Evolutionary conservation across 805 yeast species (phyloP).

Genomic region (Blastobotrys terrestris): DNA sequence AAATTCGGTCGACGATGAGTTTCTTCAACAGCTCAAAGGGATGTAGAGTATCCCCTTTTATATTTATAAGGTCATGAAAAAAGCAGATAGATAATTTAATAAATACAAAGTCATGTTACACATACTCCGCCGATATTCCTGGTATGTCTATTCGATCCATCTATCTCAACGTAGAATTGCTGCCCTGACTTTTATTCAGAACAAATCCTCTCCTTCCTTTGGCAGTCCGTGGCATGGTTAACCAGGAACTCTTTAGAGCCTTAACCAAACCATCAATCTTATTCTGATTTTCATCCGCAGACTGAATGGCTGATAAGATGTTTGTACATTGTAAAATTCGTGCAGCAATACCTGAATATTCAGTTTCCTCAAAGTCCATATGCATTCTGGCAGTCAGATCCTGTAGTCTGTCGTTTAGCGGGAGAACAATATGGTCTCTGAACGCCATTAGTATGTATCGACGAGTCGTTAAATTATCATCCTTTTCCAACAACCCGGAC

Average conservation of each 20-base stretch:
- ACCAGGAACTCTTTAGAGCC: conserved; percentile 24
- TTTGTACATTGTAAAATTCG: conserved; percentile 58
- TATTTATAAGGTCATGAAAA: background rate
- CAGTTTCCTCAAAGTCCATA: conserved; percentile 2
- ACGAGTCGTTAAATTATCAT: conserved; percentile 23
- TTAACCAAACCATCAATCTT: conserved; percentile 48
- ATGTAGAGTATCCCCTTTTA: background rate
- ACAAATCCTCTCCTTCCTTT: conserved; percentile 29
- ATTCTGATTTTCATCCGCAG: conserved; percentile 50
- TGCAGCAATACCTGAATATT: conserved; percentile 23
- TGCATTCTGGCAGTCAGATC: conserved; percentile 7
- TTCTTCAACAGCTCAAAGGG: conserved; percentile 4
- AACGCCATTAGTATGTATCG: conserved; percentile 29
- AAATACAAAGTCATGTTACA: background rate
- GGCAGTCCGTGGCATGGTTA: conserved; percentile 23
- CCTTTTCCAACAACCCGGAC: conserved; percentile 24
- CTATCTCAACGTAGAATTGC: background rate
- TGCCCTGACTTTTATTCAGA: background rate
- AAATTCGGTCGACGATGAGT: conserved; percentile 2
- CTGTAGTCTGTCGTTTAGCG: conserved; percentile 25
- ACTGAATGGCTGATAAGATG: conserved; percentile 45
- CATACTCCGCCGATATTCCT: too few relatives aligned
- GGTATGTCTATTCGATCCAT: background rate
- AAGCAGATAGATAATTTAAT: background rate
- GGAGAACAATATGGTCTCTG: conserved; percentile 32